A percentile compares a stretch with the other conserved stretches of the same genome.
Evolutionary conservation across 192 early-diverging fungal species (phyloP).

Genomic region (Dimargaris xerosporica): DNA sequence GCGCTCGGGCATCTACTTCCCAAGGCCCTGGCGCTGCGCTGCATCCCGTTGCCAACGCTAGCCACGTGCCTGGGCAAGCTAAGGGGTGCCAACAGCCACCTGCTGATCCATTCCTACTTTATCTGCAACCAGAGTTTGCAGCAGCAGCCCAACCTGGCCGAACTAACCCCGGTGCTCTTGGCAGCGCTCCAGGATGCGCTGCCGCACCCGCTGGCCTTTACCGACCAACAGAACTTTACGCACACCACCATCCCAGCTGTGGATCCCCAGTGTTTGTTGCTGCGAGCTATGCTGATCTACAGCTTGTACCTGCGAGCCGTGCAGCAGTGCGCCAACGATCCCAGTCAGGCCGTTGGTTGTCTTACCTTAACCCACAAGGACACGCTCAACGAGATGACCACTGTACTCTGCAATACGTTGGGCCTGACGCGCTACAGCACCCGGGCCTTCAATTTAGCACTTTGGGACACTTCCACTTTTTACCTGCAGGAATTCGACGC

Average conservation of each 20-base stretch:
- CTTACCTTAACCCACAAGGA: too few species aligned
- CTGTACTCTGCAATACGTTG: too few species aligned
- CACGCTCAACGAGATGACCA: too few species aligned
- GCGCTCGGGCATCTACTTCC: neutral
- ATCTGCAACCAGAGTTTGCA: neutral
- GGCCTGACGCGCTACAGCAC: neutral
- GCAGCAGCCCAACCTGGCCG: neutral
- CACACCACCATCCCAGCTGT: neutral
- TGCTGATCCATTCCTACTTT: neutral
- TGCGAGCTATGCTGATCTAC: conserved; percentile 3
- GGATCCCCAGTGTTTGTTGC: neutral
- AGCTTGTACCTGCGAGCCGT: neutral
- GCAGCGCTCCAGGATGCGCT: neutral
- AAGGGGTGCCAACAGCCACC: neutral
- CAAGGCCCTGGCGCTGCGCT: neutral
- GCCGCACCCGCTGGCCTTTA: neutral
- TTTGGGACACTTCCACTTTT: neutral
- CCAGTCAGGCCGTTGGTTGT: too few species aligned
- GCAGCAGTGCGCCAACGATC: neutral
- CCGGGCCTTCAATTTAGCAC: neutral
- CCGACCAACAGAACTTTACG: neutral
- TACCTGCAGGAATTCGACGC: neutral
- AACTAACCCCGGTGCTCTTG: neutral
- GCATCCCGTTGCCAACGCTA: neutral
- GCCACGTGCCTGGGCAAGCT: neutral